Conservation (phyloP, 495 filamentous ascomycete species). For the Talaromyces nanjingensis region DNA sequence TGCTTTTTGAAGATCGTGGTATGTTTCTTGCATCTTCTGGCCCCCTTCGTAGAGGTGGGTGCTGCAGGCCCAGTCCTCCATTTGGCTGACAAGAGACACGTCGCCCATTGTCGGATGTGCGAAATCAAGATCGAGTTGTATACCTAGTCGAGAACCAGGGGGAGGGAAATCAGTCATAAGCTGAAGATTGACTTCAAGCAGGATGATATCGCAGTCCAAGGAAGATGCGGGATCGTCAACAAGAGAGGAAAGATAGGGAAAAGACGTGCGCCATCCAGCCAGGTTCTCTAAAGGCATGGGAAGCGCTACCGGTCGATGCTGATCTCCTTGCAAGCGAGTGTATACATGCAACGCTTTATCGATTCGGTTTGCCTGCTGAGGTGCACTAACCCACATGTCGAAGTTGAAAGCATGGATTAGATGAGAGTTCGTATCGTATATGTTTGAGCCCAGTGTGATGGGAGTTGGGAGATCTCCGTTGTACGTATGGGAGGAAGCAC, state of each 20-base stretch:
- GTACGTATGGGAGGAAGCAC: slow-evolving; percentile 28
- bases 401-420: slow-evolving; percentile 40
- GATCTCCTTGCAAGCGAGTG: slow-evolving; percentile 41
- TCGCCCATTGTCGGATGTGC: slow-evolving; percentile 30
- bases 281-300: slow-evolving; percentile 38
- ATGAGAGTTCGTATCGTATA: slow-evolving; percentile 26
- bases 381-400: slow-evolving; percentile 44
- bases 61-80: slow-evolving; percentile 42
- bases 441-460: slow-evolving; percentile 28
- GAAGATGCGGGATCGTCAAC: slow-evolving; percentile 28
- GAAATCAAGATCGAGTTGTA: slow-evolving; percentile 38
- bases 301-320: slow-evolving; percentile 27
- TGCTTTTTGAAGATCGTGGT: slow-evolving; percentile 29
- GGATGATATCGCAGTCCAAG: slow-evolving; percentile 39
- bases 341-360: slow-evolving; percentile 42
- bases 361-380: slow-evolving; percentile 32
- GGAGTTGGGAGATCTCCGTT: slow-evolving; percentile 31
- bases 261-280: slow-evolving; percentile 36
- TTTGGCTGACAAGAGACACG: slow-evolving; percentile 30
- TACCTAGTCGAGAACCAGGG: slow-evolving; percentile 32
- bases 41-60: slow-evolving; percentile 39
- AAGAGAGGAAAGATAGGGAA: slow-evolving; percentile 35
- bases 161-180: slow-evolving; percentile 41
- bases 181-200: slow-evolving; percentile 41
- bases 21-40: slow-evolving; percentile 25